phyloP scores from a whole-genome alignment of 768 basidiomycete species.

The Lactifluus piperatus region DNA sequence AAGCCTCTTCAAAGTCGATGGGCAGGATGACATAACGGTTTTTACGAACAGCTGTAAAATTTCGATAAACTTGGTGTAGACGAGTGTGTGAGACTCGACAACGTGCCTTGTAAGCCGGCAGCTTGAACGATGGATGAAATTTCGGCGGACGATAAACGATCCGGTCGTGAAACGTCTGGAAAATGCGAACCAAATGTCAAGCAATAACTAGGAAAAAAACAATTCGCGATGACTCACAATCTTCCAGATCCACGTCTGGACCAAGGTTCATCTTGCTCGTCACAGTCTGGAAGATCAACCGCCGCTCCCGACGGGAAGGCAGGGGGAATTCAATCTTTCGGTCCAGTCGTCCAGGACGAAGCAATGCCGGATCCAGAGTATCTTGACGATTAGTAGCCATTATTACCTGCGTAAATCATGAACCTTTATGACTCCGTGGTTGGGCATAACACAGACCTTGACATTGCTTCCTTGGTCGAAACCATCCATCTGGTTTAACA shows the following conservation, averaged over 20 bases:
- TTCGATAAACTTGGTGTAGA: not conserved
- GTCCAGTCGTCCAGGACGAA: constrained; percentile 95
- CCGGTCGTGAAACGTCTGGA: constrained; percentile 91
- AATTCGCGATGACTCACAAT: constrained; percentile 65
- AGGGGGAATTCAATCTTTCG: constrained; percentile 98
- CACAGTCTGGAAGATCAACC: constrained; percentile 96
- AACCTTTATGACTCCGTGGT: not conserved
- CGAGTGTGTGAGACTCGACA: not conserved
- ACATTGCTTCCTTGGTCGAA: constrained; percentile 99
- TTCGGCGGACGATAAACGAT: constrained; percentile 91
- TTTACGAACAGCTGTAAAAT: constrained; percentile 79
- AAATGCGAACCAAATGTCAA: not conserved
- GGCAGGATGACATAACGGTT: constrained; percentile 97
- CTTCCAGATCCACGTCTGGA: constrained; percentile 96
- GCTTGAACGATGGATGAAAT: constrained; percentile 95
- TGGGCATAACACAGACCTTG: constrained; percentile 49
- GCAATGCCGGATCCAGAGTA: constrained; percentile 93
- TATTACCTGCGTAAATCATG: constrained; percentile 62
- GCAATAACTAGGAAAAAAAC: not conserved
- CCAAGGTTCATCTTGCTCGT: constrained; percentile 97
- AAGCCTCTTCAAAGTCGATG: constrained; percentile 97
- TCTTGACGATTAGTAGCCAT: constrained; percentile 99
- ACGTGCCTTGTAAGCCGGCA: constrained; percentile 86
- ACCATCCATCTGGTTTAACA: constrained; percentile 99
- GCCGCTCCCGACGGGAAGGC: constrained; percentile 89